A percentile compares a stretch with the other conserved stretches of the same genome.
Evolutionary conservation across 352 stramenopile species (phyloP).

Genomic region (Pseudoperonospora humuli): DNA sequence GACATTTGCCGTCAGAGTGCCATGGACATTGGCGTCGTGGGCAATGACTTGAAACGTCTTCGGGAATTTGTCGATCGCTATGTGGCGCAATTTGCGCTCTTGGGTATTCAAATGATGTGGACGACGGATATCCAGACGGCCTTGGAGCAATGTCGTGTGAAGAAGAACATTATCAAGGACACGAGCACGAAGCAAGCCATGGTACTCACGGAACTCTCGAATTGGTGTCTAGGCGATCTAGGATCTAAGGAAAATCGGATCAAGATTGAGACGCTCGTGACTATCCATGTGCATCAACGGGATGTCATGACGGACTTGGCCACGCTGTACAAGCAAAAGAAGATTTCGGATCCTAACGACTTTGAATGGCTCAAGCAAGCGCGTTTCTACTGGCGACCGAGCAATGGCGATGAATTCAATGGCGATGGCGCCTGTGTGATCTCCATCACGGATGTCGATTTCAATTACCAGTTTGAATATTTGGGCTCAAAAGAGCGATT

Average conservation of each 20-base stretch:
- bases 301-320: conserved; percentile 95
- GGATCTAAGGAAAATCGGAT: conserved; percentile 95
- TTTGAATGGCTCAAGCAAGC: conserved; percentile 99
- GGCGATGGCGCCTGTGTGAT: conserved; percentile 94
- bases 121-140: conserved; percentile 92
- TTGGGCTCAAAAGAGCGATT: conserved; percentile 95
- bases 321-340: conserved; percentile 92
- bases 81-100: conserved; percentile 92
- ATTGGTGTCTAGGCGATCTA: conserved; percentile 95
- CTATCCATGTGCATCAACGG: conserved; percentile 96
- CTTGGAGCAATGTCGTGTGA: conserved; percentile 91
- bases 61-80: conserved; percentile 93
- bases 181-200: conserved; percentile 92
- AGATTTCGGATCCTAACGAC: conserved; percentile 95
- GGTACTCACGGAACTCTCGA: conserved; percentile 91
- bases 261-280: conserved; percentile 97
- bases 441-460: conserved; percentile 97
- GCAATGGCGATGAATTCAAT: conserved; percentile 91
- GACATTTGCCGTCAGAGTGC: conserved; percentile 92
- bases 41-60: conserved; percentile 88
- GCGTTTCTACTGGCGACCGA: conserved; percentile 96
- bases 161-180: conserved; percentile 97
- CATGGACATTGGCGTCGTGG: conserved; percentile 87
- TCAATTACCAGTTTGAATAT: conserved; percentile 99
- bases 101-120: conserved; percentile 97